Conservation (phyloP, 2,329 filamentous ascomycete genomes). For the Exophiala alcalophila region DNA sequence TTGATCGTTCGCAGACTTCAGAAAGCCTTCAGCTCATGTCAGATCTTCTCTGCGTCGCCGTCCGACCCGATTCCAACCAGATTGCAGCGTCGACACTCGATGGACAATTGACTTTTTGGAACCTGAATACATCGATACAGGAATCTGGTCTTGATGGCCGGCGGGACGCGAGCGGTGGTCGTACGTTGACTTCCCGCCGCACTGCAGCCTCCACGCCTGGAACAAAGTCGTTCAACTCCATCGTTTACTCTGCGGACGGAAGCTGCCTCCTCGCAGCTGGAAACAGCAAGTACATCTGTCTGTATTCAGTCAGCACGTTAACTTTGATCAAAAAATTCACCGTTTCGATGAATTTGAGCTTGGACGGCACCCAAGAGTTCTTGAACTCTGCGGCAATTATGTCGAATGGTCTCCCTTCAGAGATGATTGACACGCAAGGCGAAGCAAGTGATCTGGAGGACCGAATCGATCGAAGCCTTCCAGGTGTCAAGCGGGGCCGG, state of each 20-base stretch:
- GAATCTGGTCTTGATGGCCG: slow-evolving; percentile 82
- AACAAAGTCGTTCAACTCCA: slow-evolving; percentile 84
- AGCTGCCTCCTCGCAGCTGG: slow-evolving; percentile 85
- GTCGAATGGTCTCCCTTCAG: slow-evolving; percentile 74
- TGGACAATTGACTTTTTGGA: slow-evolving; percentile 94
- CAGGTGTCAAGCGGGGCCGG: slow-evolving; percentile 77
- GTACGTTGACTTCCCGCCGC: slow-evolving; percentile 80
- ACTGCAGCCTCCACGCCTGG: slow-evolving; percentile 88
- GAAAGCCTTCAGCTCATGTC: slow-evolving; percentile 90
- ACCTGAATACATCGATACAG: slow-evolving; percentile 81
- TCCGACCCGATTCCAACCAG: slow-evolving; percentile 87
- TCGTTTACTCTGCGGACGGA: slow-evolving; percentile 89
- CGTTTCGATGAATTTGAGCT: slow-evolving; percentile 89
- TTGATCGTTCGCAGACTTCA: slow-evolving; percentile 87
- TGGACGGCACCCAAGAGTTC: slow-evolving; percentile 95
- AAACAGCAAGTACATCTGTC: slow-evolving; percentile 97
- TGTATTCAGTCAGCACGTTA: slow-evolving; percentile 92
- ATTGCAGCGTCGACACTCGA: slow-evolving; percentile 89
- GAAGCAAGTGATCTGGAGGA: slow-evolving; percentile 88
- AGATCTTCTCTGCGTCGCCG: slow-evolving; percentile 80
- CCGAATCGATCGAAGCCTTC: slow-evolving; percentile 72
- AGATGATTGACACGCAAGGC: slow-evolving; percentile 80
- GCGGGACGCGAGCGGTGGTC: slow-evolving; percentile 87
- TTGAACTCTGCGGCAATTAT: slow-evolving; percentile 89
- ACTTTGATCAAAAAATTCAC: slow-evolving; percentile 93